Percentiles rank a stretch among this genome's conserved stretches.
These are phyloP conservation scores for Yamadazyma blattariae DNA, from an alignment of 1,139 yeast genomes.

Conservation along the genomic window DNA sequence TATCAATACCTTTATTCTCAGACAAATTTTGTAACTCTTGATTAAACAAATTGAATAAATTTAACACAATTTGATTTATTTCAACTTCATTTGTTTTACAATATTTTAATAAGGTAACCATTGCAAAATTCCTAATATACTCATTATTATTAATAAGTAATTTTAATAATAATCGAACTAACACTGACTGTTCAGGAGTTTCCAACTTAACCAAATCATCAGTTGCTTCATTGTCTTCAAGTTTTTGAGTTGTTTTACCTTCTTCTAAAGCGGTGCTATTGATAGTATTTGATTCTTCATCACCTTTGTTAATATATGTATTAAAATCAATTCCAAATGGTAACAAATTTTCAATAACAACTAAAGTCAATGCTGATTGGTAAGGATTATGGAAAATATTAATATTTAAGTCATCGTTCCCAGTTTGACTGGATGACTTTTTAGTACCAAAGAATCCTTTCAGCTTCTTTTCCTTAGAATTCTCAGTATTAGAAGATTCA, in stretches of 20 bases:
- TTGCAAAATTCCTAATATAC: constrained; percentile 37
- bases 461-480: constrained; percentile 11
- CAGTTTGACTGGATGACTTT: background rate
- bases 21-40: constrained; percentile 27
- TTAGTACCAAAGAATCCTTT: constrained; percentile 7
- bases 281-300: background rate
- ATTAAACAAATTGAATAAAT: constrained; percentile 31
- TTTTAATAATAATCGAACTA: constrained; percentile 30
- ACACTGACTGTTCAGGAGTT: constrained; percentile 18
- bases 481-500: constrained; percentile 4
- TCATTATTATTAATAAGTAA: constrained; percentile 32
- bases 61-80: constrained; percentile 34
- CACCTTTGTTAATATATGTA: constrained; percentile 9
- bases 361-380: constrained; percentile 31
- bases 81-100: constrained; percentile 32
- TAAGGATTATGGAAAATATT: constrained; percentile 35
- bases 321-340: constrained; percentile 40
- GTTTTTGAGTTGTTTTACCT: too few relatives aligned
- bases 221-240: constrained; percentile 11
- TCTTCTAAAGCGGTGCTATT: constrained; percentile 6
- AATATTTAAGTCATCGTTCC: constrained; percentile 11
- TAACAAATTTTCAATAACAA: constrained; percentile 29
- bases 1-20: constrained; percentile 15
- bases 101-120: constrained; percentile 31
- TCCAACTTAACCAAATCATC: constrained; percentile 17